Percentiles rank a stretch among this genome's conserved stretches.
These are phyloP conservation scores for Mycena albidolilacea DNA, from an alignment of 768 basidiomycete genomes.

Conservation along the genomic window DNA sequence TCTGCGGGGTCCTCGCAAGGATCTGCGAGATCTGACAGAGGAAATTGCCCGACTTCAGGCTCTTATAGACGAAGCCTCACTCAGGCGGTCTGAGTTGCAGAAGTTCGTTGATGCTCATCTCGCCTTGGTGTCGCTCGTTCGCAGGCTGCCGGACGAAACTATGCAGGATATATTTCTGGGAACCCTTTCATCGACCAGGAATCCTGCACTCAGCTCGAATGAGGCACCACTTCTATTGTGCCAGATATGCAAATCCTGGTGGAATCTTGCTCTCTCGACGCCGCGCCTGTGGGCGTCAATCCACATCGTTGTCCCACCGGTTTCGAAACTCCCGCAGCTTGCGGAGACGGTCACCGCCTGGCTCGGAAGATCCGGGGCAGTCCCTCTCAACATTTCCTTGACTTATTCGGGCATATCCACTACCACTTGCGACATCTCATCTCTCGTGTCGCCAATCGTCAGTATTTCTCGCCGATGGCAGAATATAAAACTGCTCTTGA, in stretches of 20 bases:
- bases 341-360: not conserved
- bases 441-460: too few species aligned
- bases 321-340: not conserved
- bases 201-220: not conserved
- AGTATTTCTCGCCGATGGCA: too few species aligned
- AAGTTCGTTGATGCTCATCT: not conserved
- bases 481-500: too few species aligned
- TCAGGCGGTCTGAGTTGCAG: not conserved
- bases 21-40: not conserved
- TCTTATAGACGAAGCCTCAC: not conserved
- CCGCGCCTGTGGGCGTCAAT: not conserved
- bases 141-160: not conserved
- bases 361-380: not conserved
- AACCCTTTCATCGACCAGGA: not conserved
- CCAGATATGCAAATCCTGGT: not conserved
- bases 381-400: not conserved
- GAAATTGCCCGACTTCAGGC: not conserved
- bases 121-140: not conserved
- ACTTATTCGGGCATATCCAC: too few species aligned
- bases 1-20: not conserved
- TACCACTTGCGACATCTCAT: too few species aligned
- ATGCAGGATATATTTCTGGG: not conserved
- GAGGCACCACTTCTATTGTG: not conserved
- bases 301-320: not conserved
- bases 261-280: not conserved